Base-by-base conservation (phyloP, 208 protist species). In the Blastocrithidia nonstop region DNA sequence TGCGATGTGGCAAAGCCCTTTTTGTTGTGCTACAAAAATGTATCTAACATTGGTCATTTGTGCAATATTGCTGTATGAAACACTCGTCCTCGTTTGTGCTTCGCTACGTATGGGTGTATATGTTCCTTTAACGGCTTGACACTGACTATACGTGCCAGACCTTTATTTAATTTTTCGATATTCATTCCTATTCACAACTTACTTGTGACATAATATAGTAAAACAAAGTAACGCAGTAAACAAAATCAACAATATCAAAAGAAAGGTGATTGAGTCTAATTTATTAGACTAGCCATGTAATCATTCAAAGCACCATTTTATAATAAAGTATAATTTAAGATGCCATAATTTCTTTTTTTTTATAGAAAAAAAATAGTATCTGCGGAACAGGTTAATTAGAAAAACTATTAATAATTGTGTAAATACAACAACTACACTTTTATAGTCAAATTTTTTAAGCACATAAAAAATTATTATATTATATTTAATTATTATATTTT, bases 1-100 rank as follows among this genome's bases (percentile, higher is more conserved):
- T 87, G 73, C 23, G 66, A 63, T 45, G 84, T 87, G 17, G 77
- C 61, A 56, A 76, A 91, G 7, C 82, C 82, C 35, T 78, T 67
- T 3, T 75, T 56, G 31, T 91, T 91, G 15, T 66, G 66, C 47
- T 54, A 45, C 33, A 91, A 44, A n/a, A 61, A 54, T 22, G 59
- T 35, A 21, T 81, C 63, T 1, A 47, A 78, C 43, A 91, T 49
- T 39, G 80, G 71, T 50, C 68, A 75, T 6, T 49, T 61, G 50
- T 91, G 82, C 15, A 91, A 58, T 6, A 72, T 64, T 9, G 74
- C 74, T 22, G 88, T 24, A 21, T 70, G 77, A 39, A 91, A 91
- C 0, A 91, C 66, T 11, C 73, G 66, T 0, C 81, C 81, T 26
- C 23, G 37, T 20, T 68, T 76, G 1, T 62, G 78, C 15, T 43